Percentiles rank a stretch among this genome's conserved stretches.
phyloP scores from a whole-genome alignment of 1,284 basidiomycete species.

The Mycosarcoma mackinlayi region DNA sequence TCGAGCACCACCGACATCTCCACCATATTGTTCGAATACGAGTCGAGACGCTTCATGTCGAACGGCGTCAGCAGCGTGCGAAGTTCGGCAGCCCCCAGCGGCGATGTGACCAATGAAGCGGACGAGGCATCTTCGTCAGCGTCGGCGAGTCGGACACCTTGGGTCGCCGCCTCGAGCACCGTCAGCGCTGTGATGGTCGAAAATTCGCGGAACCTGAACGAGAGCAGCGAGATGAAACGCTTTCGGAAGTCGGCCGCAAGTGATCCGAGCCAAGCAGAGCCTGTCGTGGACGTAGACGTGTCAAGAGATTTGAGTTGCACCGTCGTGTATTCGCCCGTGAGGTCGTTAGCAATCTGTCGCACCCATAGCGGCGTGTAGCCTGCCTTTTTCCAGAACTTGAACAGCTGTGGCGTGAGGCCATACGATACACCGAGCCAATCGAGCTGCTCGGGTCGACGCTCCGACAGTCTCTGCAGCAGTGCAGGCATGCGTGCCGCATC shows the following conservation, averaged over 20 bases:
- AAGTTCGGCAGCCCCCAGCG: conserved; percentile 76
- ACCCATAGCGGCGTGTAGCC: conserved; percentile 92
- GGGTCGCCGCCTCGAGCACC: conserved; percentile 84
- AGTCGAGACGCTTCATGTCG: conserved; percentile 93
- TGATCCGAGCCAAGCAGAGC: conserved; percentile 83
- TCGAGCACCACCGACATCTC: conserved; percentile 97
- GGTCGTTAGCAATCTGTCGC: conserved; percentile 90
- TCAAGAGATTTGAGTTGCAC: conserved; percentile 80
- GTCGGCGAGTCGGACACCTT: conserved; percentile 70
- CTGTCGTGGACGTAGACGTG: conserved; percentile 64
- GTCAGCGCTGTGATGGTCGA: conserved; percentile 86
- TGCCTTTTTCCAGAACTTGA: conserved; percentile 96
- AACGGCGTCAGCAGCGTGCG: conserved; percentile 84
- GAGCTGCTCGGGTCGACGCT: conserved; percentile 87
- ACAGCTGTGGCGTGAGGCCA: conserved; percentile 86
- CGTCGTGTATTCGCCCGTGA: conserved; percentile 96
- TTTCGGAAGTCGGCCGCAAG: conserved; percentile 94
- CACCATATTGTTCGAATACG: conserved; percentile 94
- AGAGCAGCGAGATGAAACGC: conserved; percentile 87
- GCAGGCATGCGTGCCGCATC: conserved; percentile 87
- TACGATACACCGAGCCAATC: conserved; percentile 98
- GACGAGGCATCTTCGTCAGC: conserved; percentile 15
- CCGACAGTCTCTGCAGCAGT: conserved; percentile 87
- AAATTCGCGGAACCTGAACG: conserved; percentile 95
- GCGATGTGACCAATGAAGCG: conserved; percentile 12